A percentile compares a stretch with the other conserved stretches of the same genome.
phyloP scores from a whole-genome alignment of 768 basidiomycete species.

The Naematelia aurantialba region DNA sequence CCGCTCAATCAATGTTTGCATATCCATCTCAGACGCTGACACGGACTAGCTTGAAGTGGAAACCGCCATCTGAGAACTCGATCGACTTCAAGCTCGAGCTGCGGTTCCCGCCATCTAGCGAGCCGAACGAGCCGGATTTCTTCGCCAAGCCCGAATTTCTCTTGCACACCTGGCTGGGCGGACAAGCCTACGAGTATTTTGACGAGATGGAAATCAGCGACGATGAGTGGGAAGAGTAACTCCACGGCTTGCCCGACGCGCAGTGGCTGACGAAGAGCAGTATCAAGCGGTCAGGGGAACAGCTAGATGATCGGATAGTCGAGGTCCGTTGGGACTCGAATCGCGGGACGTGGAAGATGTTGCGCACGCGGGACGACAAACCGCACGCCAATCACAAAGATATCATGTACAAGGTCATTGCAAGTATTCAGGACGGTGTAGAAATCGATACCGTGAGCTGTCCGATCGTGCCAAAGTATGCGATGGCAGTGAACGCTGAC shows the following conservation, averaged over 20 bases:
- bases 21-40: background rate
- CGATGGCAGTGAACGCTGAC: background rate
- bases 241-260: conserved; percentile 15
- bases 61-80: conserved; percentile 94
- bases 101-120: conserved; percentile 72
- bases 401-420: conserved; percentile 81
- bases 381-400: conserved; percentile 80
- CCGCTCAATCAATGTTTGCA: conserved; percentile 45
- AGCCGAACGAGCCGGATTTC: conserved; percentile 68
- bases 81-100: conserved; percentile 94
- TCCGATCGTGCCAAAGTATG: background rate
- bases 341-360: conserved; percentile 69
- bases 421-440: conserved; percentile 89
- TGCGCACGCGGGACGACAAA: conserved; percentile 94
- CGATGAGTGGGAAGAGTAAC: conserved; percentile 89
- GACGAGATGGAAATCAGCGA: conserved; percentile 82
- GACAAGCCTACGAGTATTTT: conserved; percentile 67
- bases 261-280: conserved; percentile 53
- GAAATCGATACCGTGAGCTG: conserved; percentile 72
- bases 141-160: conserved; percentile 79
- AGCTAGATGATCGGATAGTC: conserved; percentile 87
- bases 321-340: conserved; percentile 87
- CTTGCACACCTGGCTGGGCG: conserved; percentile 77
- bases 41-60: conserved; percentile 85
- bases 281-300: conserved; percentile 76